Evolutionary conservation across 306 rosid genomes (phyloP), one percentile per base, ranked within the genome.

Genomic region (Dryas alaskensis): DNA sequence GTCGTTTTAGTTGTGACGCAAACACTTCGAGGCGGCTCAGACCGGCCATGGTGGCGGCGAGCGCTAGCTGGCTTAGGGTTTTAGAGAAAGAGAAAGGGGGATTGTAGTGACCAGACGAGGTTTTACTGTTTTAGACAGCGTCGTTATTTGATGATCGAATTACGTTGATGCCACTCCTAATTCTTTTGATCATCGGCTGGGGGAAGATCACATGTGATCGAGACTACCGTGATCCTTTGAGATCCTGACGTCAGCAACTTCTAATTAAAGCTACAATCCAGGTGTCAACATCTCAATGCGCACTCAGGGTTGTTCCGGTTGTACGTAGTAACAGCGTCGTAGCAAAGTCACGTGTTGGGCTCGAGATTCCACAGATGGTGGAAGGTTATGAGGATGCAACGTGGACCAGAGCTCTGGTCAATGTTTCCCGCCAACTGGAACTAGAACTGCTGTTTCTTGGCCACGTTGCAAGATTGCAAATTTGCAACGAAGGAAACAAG

Each of bases 21-120:
- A 78, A 68, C 48, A 45, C 27, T 58, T 74, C 53, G 37, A 81
- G 76, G 31, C 88, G 92, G 77, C 80, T 71, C 78, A 91, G 76
- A 11, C 69, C 75, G 71, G 84, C 70, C 81, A 79, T 79, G 78
- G 79, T 64, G 81, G 84, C 81, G 69, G 74, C 50, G 65, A 4
- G 49, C 22, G 75, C 39, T 55, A 4, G 65, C 65, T 65, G 4
- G 45, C 22, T 72, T 59, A 58, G 75, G 87, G 85, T 81, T 86
- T 86, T 48, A 74, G 80, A 45, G 39, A 58, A 48, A 3, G 49
- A 7, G 39, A 3, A 11, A 2, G 0, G 9, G 8, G 2, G 53
- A 42, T n/a, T 16, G 17, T 48, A 0, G 7, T 44, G 3, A 19
- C 14, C 27, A 22, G 16, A 19, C 1, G 60, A 68, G 81, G 74